Conservation (phyloP, 2,329 filamentous ascomycete species). For the Penicillium occitanis region DNA sequence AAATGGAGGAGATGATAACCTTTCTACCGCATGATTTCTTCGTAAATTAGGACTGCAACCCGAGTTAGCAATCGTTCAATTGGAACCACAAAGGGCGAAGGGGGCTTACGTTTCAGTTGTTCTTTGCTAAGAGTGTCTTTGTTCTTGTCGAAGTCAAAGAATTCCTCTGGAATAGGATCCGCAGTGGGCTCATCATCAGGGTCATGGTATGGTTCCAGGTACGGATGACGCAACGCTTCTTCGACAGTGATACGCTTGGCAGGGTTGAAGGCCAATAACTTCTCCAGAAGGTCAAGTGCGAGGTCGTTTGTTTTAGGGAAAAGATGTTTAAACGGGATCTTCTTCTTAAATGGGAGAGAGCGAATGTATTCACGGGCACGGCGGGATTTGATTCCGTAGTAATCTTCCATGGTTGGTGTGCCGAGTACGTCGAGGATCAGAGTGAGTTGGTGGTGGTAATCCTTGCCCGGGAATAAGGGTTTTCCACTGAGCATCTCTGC, state of each 20-base stretch:
- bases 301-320: conserved; percentile 99
- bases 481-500: conserved; percentile 99
- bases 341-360: conserved; percentile 98
- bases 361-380: conserved; percentile 97
- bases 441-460: conserved; percentile 98
- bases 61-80: conserved; percentile 12
- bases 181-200: conserved; percentile 97
- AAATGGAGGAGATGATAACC: not conserved
- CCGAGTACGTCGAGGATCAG: conserved; percentile 96
- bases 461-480: conserved; percentile 95
- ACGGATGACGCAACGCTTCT: conserved; percentile 94
- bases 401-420: conserved; percentile 99
- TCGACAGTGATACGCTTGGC: conserved; percentile 98
- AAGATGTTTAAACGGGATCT: conserved; percentile 94
- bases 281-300: conserved; percentile 90
- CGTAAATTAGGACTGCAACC: conserved; percentile 69
- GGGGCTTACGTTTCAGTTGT: conserved; percentile 76
- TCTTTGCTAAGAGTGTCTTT: conserved; percentile 99
- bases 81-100: not conserved
- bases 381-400: conserved; percentile 99
- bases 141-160: conserved; percentile 99
- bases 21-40: conserved; percentile 81
- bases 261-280: conserved; percentile 94
- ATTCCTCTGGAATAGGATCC: conserved; percentile 94
- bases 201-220: conserved; percentile 97